A percentile compares a stretch with the other conserved stretches of the same genome.
Evolutionary conservation across 768 basidiomycete genomes (phyloP).

Genomic region (Termitomyces bulborhizus): DNA sequence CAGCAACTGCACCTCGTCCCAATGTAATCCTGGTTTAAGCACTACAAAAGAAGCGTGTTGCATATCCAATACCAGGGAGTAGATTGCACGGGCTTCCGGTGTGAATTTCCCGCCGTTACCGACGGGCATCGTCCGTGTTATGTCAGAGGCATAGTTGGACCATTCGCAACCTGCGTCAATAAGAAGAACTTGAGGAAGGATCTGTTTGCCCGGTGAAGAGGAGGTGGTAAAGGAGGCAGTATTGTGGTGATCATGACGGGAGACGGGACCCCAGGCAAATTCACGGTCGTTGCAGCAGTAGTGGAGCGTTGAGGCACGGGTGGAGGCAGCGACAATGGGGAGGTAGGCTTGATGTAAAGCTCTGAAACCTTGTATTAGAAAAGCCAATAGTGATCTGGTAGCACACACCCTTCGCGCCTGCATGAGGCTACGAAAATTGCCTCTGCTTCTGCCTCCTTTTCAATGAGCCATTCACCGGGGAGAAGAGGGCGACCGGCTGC

Average conservation of each 20-base stretch:
- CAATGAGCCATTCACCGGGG: constrained; percentile 82
- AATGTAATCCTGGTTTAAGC: constrained; percentile 75
- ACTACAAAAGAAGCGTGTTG: constrained; percentile 74
- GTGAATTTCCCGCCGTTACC: constrained; percentile 92
- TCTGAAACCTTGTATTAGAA: constrained; percentile 28
- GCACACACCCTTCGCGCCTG: constrained; percentile 75
- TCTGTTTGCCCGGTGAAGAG: constrained; percentile 24
- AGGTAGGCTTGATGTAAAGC: constrained; percentile 85
- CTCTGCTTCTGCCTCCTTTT: constrained; percentile 91
- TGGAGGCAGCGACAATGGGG: constrained; percentile 87
- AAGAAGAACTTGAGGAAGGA: constrained; percentile 69
- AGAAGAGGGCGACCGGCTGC: constrained; percentile 47
- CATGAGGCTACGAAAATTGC: constrained; percentile 91
- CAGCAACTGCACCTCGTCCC: constrained; percentile 82
- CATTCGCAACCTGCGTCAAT: constrained; percentile 97
- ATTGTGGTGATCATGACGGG: constrained; percentile 50
- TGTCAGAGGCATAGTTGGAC: constrained; percentile 43
- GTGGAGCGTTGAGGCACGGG: constrained; percentile 84
- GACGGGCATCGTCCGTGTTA: constrained; percentile 84
- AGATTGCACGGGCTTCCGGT: constrained; percentile 73
- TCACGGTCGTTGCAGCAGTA: constrained; percentile 92
- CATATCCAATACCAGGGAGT: constrained; percentile 86
- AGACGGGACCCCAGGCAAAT: constrained; percentile 79
- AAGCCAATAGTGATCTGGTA: neutral
- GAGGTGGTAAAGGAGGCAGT: constrained; percentile 36